phyloP scores from a whole-genome alignment of 2,329 filamentous ascomycete species.

The Seiridium unicorne region DNA sequence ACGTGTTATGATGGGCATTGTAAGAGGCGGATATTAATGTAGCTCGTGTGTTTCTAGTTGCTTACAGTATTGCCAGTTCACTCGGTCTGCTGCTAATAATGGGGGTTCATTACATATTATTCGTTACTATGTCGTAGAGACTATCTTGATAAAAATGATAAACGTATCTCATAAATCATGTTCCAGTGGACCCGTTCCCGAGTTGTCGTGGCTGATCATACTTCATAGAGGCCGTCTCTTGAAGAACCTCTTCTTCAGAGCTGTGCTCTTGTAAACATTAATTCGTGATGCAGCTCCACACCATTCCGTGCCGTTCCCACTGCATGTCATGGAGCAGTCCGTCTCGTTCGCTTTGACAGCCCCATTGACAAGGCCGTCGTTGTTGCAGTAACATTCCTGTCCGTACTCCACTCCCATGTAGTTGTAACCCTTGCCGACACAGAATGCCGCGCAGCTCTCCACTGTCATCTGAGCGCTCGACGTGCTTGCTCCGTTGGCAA shows the following conservation, averaged over 20 bases:
- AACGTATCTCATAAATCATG: neutral
- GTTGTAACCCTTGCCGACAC: slow-evolving; percentile 11
- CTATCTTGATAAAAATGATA: too few species aligned
- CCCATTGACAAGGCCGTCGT: slow-evolving; percentile 14
- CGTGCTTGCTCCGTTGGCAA: slow-evolving; percentile 9
- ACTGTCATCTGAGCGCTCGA: slow-evolving; percentile 11
- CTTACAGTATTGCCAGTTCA: too few species aligned
- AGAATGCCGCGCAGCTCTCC: slow-evolving; percentile 16
- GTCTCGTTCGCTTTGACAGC: slow-evolving; percentile 11
- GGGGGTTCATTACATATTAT: too few species aligned
- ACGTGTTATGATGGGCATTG: too few species aligned
- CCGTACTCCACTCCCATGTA: slow-evolving; percentile 20
- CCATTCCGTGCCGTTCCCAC: slow-evolving; percentile 12
- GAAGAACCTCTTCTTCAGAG: neutral
- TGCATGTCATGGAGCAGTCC: slow-evolving; percentile 15
- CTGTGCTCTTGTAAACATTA: slow-evolving; percentile 9
- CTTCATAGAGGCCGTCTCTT: too few species aligned
- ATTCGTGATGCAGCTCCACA: slow-evolving; percentile 12
- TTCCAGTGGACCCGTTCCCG: neutral
- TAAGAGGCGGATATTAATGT: too few species aligned
- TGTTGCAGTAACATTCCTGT: slow-evolving; percentile 19
- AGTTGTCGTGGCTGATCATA: too few species aligned
- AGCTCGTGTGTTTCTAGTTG: too few species aligned
- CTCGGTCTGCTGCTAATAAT: too few species aligned
- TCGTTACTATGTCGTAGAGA: too few species aligned